These are phyloP conservation scores for Thalassiosira livingstoniorum DNA, from an alignment of 352 stramenopile genomes.

Conservation along the genomic window DNA sequence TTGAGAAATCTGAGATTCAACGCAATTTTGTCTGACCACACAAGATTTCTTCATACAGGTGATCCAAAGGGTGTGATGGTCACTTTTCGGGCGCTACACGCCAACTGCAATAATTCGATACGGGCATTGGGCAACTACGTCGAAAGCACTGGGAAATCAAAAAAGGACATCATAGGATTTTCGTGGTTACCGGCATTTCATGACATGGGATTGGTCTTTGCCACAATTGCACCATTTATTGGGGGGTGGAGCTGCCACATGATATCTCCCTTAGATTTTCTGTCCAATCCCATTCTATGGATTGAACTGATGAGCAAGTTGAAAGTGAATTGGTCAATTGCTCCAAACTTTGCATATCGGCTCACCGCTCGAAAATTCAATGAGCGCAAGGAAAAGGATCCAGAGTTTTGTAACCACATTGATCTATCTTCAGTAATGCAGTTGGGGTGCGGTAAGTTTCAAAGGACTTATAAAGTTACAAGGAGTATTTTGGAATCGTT, in stretches of 20 bases:
- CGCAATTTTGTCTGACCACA: too few relatives aligned
- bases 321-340: slow-evolving; percentile 95
- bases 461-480: not conserved
- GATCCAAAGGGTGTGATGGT: too few relatives aligned
- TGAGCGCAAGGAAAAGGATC: too few relatives aligned
- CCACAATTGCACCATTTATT: slow-evolving; percentile 88
- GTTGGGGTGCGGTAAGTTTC: too few relatives aligned
- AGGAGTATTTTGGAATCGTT: not conserved
- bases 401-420: too few relatives aligned
- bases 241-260: slow-evolving; percentile 95
- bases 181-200: slow-evolving; percentile 99
- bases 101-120: too few relatives aligned
- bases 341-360: slow-evolving; percentile 98
- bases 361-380: slow-evolving; percentile 96
- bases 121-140: too few relatives aligned
- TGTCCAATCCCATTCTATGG: slow-evolving; percentile 96
- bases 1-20: too few relatives aligned
- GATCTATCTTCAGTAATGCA: too few relatives aligned
- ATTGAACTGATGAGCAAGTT: slow-evolving; percentile 89
- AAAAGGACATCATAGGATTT: slow-evolving; percentile 94
- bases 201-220: slow-evolving; percentile 99
- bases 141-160: slow-evolving; percentile 96
- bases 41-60: too few relatives aligned
- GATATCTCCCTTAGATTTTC: slow-evolving; percentile 97
- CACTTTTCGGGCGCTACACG: too few relatives aligned